Base-by-base conservation (phyloP, 2,329 filamentous ascomycete species). In the Hymenoscyphus fraxineus region DNA sequence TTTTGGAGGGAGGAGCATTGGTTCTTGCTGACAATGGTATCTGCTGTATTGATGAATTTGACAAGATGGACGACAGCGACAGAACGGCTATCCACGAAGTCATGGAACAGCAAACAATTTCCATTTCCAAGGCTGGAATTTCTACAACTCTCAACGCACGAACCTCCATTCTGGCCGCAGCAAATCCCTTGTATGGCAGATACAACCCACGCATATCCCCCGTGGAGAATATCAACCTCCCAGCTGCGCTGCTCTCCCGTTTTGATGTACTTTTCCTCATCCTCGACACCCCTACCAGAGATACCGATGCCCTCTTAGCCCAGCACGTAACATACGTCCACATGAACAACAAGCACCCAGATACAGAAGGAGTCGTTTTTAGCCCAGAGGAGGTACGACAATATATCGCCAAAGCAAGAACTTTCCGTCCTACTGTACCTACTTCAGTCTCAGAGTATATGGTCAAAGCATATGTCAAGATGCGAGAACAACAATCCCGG, bases 181-280 rank as follows among this genome's bases (percentile, higher is more conserved):
- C 95, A 70, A 99, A 99, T 80, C 95, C 95, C 64, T 85, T 99
- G 54, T 99, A 99, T 74, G 95, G 95, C 68, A 92, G 95, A 67
- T 99, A 99, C 83, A 99, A 99, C 80, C 95, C 95, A 64, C 92
- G 93, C 68, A 90, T 99, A 72, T 97, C 94, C 0, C 95, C 95
- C 0, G 93, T 99, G 32, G 95, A 99, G 78, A 99, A 99, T 78
- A 99, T 99, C 80, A 99, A 99, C 78, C 88, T 99, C 51, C 95
- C 95, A n/a, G 95, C 95, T 19, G 95, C 95, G 22, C 86, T 99
- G 22, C 86, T 99, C 62, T 97, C 94, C 65, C 92, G 95, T 85
- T 99, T 99, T 79, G 95, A 99, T 77, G 85, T 99, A 70, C 86
- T 99, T 70, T 99, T 98, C 83, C 83, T 99, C 58, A 93, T 99